Conservation (phyloP, 768 basidiomycete species). For the Lepiota brunneoincarnata region DNA sequence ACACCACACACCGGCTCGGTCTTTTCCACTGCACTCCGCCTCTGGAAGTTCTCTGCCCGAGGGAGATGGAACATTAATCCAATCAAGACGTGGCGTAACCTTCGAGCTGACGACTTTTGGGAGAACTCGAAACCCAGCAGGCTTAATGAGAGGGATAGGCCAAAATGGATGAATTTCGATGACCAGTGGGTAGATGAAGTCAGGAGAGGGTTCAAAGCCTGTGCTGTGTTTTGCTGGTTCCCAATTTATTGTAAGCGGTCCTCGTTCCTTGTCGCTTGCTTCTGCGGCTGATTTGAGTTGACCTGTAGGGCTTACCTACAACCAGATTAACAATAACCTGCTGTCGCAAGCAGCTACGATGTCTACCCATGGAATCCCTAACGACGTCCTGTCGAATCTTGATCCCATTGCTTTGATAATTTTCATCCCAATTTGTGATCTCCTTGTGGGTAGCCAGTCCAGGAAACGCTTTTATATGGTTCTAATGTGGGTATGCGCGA, state of each 20-base stretch:
- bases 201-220: conserved; percentile 69
- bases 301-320: conserved; percentile 58
- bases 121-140: conserved; percentile 67
- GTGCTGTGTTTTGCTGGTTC: conserved; percentile 57
- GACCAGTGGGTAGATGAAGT: conserved; percentile 81
- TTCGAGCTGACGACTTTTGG: conserved; percentile 67
- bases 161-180: conserved; percentile 74
- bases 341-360: conserved; percentile 82
- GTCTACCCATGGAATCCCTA: conserved; percentile 67
- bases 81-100: conserved; percentile 39
- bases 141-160: conserved; percentile 38
- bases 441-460: conserved; percentile 32
- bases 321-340: conserved; percentile 76
- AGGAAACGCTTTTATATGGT: neutral
- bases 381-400: conserved; percentile 76
- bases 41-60: conserved; percentile 36
- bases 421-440: conserved; percentile 63
- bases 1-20: conserved; percentile 67
- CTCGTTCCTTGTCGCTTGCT: conserved; percentile 7
- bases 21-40: conserved; percentile 46
- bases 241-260: conserved; percentile 62
- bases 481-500: neutral
- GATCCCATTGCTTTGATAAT: conserved; percentile 77
- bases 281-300: neutral
- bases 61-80: conserved; percentile 60